Percentiles rank a stretch among this genome's conserved stretches.
These are phyloP conservation scores for Myxozyma nipponensis DNA, from an alignment of 805 yeast species.

Conservation along the genomic window DNA sequence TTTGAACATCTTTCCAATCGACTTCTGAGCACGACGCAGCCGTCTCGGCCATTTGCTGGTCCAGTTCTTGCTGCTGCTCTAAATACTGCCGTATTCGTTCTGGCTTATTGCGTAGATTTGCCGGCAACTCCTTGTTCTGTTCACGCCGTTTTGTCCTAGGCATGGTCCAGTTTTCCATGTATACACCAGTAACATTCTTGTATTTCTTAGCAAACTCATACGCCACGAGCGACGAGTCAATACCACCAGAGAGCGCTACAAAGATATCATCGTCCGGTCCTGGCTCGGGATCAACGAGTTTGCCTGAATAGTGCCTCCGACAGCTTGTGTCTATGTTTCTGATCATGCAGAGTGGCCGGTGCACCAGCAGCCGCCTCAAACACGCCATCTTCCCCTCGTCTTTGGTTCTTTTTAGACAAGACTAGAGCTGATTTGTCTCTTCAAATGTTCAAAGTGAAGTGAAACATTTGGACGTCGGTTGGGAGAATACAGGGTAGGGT, in stretches of 20 bases:
- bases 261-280: constrained; percentile 41
- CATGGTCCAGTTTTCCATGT: constrained; percentile 86
- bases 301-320: too few relatives aligned
- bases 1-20: constrained; percentile 83
- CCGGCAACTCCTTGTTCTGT: not conserved
- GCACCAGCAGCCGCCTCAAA: too few relatives aligned
- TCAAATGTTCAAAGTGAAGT: too few relatives aligned
- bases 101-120: not conserved
- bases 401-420: too few relatives aligned
- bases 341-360: too few relatives aligned
- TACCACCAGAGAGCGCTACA: constrained; percentile 95
- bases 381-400: too few relatives aligned
- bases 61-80: constrained; percentile 5
- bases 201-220: constrained; percentile 51
- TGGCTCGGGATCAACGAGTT: constrained; percentile 7
- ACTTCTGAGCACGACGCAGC: constrained; percentile 52
- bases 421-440: too few relatives aligned
- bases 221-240: constrained; percentile 89
- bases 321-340: too few relatives aligned
- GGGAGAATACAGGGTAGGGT: too few relatives aligned
- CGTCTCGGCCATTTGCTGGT: constrained; percentile 7
- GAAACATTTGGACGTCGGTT: too few relatives aligned
- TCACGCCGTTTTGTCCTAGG: constrained; percentile 22
- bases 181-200: constrained; percentile 69
- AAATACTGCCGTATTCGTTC: not conserved